phyloP scores from a whole-genome alignment of 768 basidiomycete genomes.

The Tephrocybe sp. region DNA sequence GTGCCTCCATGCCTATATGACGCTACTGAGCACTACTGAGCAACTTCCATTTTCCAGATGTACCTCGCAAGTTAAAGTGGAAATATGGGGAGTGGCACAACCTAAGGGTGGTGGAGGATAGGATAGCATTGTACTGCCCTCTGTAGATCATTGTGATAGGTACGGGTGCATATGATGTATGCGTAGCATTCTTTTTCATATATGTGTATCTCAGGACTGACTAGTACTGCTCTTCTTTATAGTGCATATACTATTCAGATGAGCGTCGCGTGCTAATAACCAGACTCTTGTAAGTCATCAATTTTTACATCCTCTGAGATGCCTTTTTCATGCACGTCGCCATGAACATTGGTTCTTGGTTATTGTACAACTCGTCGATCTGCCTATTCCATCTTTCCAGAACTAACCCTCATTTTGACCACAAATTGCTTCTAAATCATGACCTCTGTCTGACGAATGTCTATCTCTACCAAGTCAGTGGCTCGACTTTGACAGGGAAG shows the following conservation, averaged over 20 bases:
- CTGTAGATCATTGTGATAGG: constrained; percentile 58
- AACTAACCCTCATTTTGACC: constrained; percentile 23
- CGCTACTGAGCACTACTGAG: no score
- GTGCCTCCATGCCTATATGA: no score
- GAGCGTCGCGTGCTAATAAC: constrained; percentile 44
- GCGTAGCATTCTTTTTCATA: constrained; percentile 31
- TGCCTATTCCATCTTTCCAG: neutral
- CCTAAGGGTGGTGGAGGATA: constrained; percentile 45
- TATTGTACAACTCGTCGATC: no score
- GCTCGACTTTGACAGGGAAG: constrained; percentile 40
- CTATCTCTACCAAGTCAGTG: constrained; percentile 56
- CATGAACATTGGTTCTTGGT: no score
- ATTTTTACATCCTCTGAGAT: no score
- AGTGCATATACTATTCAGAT: constrained; percentile 71
- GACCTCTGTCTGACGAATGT: constrained; percentile 49
- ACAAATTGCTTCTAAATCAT: constrained; percentile 77
- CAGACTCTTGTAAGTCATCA: constrained; percentile 57
- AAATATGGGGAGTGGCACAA: constrained; percentile 11
- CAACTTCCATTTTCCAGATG: no score
- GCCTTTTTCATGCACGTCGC: no score
- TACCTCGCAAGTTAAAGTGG: constrained; percentile 16
- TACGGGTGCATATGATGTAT: constrained; percentile 59
- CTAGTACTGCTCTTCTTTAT: neutral
- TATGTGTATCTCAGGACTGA: neutral
- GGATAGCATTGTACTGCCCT: constrained; percentile 58